Conservation (phyloP, 768 basidiomycete species). For the Leccinum broughii region DNA sequence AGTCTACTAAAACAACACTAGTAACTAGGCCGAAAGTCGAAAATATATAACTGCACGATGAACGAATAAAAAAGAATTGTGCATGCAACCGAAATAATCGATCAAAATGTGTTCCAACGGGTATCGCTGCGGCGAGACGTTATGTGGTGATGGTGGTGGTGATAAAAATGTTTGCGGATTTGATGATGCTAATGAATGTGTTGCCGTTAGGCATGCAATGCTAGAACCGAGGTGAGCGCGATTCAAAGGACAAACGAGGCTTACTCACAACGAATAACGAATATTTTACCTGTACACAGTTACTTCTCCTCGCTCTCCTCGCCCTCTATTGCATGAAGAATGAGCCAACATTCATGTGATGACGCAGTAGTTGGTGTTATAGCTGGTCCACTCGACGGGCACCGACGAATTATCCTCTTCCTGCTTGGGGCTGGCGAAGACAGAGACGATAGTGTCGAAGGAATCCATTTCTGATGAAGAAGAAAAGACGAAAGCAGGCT, state of each 20-base stretch:
- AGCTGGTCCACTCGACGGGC: slow-evolving; percentile 18
- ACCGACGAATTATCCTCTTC: slow-evolving; percentile 12
- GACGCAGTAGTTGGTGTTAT: slow-evolving; percentile 16
- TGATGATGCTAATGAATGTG: slow-evolving; percentile 10
- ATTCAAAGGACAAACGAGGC: background rate
- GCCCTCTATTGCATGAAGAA: background rate
- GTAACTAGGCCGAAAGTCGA: slow-evolving; percentile 22
- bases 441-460: slow-evolving; percentile 17
- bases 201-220: slow-evolving; percentile 7
- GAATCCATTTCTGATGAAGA: slow-evolving; percentile 22
- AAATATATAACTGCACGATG: slow-evolving; percentile 16
- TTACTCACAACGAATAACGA: slow-evolving; percentile 27
- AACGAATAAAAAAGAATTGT: slow-evolving; percentile 19
- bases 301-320: background rate
- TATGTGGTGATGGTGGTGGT: slow-evolving; percentile 4
- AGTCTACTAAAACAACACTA: slow-evolving; percentile 24
- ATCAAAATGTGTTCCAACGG: background rate
- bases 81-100: slow-evolving; percentile 8
- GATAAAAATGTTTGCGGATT: background rate
- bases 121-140: slow-evolving; percentile 6
- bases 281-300: slow-evolving; percentile 4
- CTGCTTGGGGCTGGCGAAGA: slow-evolving; percentile 10
- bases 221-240: slow-evolving; percentile 16
- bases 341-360: slow-evolving; percentile 15
- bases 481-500: background rate